A percentile compares a stretch with the other conserved stretches of the same genome.
Conservation (phyloP, 2,329 filamentous ascomycete genomes). For the Incumbomyces delicatus region DNA sequence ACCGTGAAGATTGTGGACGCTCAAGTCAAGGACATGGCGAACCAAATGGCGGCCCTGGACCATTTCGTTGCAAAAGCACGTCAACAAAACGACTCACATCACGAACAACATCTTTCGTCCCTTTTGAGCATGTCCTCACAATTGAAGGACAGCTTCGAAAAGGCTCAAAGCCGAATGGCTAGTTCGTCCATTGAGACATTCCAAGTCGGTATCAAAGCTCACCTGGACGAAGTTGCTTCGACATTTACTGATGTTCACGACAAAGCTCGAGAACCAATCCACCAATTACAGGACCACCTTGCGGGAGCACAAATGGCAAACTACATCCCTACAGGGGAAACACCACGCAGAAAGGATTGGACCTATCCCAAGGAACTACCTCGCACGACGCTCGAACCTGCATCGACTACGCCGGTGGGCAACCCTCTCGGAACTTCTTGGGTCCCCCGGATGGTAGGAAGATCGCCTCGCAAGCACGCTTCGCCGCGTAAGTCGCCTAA, state of each 20-base stretch:
- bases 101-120: conserved; percentile 57
- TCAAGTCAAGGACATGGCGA: conserved; percentile 76
- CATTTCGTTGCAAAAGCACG: conserved; percentile 79
- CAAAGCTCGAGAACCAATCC: conserved; percentile 10
- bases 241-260: conserved; percentile 9
- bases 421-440: conserved; percentile 16
- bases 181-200: conserved; percentile 8
- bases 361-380: conserved; percentile 71
- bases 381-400: conserved; percentile 43
- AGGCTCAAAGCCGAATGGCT: conserved; percentile 4
- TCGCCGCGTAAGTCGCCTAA: conserved; percentile 18
- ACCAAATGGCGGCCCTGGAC: conserved; percentile 83
- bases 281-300: conserved; percentile 39
- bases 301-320: conserved; percentile 57
- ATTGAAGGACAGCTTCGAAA: conserved; percentile 8
- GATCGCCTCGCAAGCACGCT: conserved; percentile 18
- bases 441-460: conserved; percentile 23
- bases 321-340: conserved; percentile 76
- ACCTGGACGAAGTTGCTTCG: conserved; percentile 9
- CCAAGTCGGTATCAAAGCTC: conserved; percentile 1
- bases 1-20: conserved; percentile 82
- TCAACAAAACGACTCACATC: conserved; percentile 68
- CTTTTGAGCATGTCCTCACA: conserved; percentile 50
- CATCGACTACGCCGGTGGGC: conserved; percentile 49
- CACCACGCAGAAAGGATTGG: conserved; percentile 72